Conservation (phyloP, 1,284 basidiomycete species). For the Pseudozyma flocculosa region DNA sequence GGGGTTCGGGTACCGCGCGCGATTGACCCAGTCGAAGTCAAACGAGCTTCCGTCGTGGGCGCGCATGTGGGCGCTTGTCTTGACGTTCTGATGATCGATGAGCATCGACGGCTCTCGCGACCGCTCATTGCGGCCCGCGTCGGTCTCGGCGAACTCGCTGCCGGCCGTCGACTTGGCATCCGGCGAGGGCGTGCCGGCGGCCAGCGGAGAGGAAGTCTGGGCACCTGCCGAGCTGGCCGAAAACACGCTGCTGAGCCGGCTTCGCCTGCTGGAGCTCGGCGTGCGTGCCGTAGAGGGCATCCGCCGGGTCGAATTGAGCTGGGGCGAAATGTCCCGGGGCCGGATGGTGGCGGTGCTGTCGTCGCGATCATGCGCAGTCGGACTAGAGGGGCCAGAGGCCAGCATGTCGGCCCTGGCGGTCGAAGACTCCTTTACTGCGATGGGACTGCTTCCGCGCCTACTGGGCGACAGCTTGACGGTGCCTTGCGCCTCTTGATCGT, state of each 20-base stretch:
- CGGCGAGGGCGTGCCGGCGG: constrained; percentile 9
- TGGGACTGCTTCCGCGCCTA: not conserved
- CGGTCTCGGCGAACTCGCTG: constrained; percentile 6
- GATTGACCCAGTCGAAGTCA: constrained; percentile 24
- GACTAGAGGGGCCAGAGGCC: not conserved
- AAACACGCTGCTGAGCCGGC: constrained; percentile 26
- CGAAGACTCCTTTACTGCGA: too few species aligned
- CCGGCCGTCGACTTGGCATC: constrained; percentile 6
- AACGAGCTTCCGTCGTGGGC: constrained; percentile 42
- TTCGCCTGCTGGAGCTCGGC: constrained; percentile 4
- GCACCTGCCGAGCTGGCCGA: constrained; percentile 18
- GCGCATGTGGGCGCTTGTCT: constrained; percentile 17
- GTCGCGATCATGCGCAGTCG: constrained; percentile 15
- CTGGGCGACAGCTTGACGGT: constrained; percentile 2
- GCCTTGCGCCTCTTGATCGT: not conserved
- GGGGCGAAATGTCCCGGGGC: constrained; percentile 6
- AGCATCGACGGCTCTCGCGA: constrained; percentile 41
- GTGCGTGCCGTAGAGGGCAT: not conserved
- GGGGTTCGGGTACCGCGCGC: not conserved
- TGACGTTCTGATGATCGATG: constrained; percentile 1
- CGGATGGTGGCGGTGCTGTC: constrained; percentile 34
- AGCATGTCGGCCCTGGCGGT: too few species aligned
- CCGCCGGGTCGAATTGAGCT: not conserved
- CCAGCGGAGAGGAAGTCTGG: not conserved
- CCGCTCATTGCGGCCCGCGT: constrained; percentile 8